Conservation (phyloP, 176 grass and related monocot genomes). For the Themeda triandra region DNA sequence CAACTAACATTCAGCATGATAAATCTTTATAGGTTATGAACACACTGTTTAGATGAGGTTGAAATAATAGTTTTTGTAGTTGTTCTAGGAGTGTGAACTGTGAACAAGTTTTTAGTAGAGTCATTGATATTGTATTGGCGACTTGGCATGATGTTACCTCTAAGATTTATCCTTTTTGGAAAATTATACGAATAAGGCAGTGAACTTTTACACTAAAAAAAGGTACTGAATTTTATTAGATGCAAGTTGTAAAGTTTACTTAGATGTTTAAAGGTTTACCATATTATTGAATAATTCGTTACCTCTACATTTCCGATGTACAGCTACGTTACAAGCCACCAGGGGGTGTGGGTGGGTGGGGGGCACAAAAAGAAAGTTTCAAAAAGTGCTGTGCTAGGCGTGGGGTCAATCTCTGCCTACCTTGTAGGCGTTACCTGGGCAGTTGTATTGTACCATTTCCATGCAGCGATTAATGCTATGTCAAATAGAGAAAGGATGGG, state of each 20-base stretch:
- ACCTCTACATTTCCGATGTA: too few species aligned
- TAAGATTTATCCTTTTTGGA: neutral
- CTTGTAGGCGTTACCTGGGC: neutral
- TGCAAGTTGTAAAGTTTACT: neutral
- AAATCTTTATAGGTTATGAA: too few species aligned
- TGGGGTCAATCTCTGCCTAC: too few species aligned
- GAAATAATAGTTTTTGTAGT: neutral
- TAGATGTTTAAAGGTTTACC: neutral
- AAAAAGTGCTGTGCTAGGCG: too few species aligned
- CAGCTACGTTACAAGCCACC: too few species aligned
- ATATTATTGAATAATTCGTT: too few species aligned
- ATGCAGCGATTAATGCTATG: neutral
- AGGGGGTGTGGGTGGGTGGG: too few species aligned
- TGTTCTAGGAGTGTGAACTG: conserved; percentile 5
- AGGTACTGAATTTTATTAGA: conserved; percentile 13
- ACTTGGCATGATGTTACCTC: neutral
- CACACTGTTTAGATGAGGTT: too few species aligned
- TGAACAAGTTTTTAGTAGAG: conserved; percentile 12
- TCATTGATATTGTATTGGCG: neutral
- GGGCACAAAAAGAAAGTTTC: too few species aligned
- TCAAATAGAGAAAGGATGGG: neutral
- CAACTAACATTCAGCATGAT: neutral
- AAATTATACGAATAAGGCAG: neutral
- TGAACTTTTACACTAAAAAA: too few species aligned
- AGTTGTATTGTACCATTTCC: neutral